These are phyloP conservation scores for Argentina anserina DNA, from an alignment of 306 rosid species.

Conservation along the genomic window DNA sequence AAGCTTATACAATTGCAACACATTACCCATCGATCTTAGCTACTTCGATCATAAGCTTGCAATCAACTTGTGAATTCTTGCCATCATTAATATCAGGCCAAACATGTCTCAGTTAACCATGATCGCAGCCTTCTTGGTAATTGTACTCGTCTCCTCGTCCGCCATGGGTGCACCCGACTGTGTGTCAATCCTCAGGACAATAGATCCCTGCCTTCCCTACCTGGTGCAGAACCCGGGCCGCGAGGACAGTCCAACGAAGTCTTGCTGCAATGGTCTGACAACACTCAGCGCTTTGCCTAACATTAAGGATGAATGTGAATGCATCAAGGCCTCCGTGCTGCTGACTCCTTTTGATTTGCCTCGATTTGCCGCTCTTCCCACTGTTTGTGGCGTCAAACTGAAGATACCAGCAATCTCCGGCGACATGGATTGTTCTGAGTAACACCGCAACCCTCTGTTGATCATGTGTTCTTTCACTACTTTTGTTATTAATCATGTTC, in stretches of 20 bases:
- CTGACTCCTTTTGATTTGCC: background rate
- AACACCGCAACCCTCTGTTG: background rate
- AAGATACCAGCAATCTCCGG: background rate
- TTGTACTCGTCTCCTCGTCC: background rate
- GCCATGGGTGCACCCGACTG: constrained; percentile 8
- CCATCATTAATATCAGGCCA: background rate
- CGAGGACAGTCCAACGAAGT: background rate
- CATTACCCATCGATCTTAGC: background rate
- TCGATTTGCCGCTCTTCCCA: background rate
- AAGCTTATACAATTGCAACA: background rate
- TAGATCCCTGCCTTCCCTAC: background rate
- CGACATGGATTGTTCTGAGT: constrained; percentile 4
- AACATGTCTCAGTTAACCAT: background rate
- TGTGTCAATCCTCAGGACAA: background rate
- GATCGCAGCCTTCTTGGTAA: background rate
- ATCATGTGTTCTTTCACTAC: background rate
- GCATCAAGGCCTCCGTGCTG: background rate
- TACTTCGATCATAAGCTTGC: background rate
- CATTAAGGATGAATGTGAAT: constrained; percentile 5
- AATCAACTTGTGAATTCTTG: background rate
- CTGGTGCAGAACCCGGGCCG: background rate
- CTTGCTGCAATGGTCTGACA: background rate
- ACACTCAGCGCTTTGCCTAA: background rate
- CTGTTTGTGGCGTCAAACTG: background rate
- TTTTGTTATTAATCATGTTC: background rate